Percentiles rank a stretch among this genome's conserved stretches.
Evolutionary conservation across 2,329 filamentous ascomycete species (phyloP).

Genomic region (Colletotrichum higginsianum): DNA sequence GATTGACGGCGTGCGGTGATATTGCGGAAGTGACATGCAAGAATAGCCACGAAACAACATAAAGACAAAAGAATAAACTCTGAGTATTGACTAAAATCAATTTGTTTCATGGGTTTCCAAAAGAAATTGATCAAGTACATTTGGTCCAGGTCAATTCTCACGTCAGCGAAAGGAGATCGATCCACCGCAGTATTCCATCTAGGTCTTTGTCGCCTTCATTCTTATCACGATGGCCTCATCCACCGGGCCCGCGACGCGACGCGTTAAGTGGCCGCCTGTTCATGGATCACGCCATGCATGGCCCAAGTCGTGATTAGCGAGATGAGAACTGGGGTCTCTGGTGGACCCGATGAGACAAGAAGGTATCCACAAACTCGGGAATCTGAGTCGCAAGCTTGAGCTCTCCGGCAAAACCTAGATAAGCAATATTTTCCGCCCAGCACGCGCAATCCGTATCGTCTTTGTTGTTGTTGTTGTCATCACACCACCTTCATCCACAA

Average conservation of each 20-base stretch:
- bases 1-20: too few relatives aligned
- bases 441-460: constrained; percentile 1
- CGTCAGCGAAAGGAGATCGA: too few relatives aligned
- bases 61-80: too few relatives aligned
- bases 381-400: constrained; percentile 9
- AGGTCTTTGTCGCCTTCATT: not conserved
- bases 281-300: constrained; percentile 9
- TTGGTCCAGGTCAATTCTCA: too few relatives aligned
- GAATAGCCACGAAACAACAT: too few relatives aligned
- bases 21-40: too few relatives aligned
- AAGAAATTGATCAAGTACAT: too few relatives aligned
- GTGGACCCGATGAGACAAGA: constrained; percentile 10
- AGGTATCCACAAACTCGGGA: constrained; percentile 17
- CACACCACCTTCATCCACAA: constrained; percentile 4
- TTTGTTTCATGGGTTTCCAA: too few relatives aligned
- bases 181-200: too few relatives aligned
- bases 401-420: constrained; percentile 14
- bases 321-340: constrained; percentile 17
- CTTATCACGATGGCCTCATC: not conserved
- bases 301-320: constrained; percentile 15
- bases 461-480: not conserved
- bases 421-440: constrained; percentile 27
- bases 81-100: too few relatives aligned
- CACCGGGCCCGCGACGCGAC: constrained; percentile 7
- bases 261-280: not conserved